Percentiles rank a stretch among this genome's conserved stretches.
Conservation (phyloP, 345 rosid species). For the Bruguiera gymnorhiza region DNA sequence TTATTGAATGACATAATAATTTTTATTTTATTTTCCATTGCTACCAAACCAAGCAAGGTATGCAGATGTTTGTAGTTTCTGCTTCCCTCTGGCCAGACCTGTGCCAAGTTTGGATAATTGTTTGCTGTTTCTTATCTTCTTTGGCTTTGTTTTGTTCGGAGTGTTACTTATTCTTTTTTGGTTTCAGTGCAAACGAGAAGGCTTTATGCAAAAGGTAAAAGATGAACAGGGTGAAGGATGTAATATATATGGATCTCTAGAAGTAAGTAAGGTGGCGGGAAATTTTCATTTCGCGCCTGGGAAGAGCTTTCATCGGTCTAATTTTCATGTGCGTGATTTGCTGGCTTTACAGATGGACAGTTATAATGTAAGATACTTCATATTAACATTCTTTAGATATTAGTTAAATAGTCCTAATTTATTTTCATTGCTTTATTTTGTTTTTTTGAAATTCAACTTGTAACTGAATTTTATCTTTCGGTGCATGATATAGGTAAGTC, state of each 20-base stretch:
- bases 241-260: conserved; percentile 83
- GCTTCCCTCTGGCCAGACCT: background rate
- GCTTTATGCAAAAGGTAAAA: conserved; percentile 77
- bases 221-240: conserved; percentile 99
- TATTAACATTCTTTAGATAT: background rate
- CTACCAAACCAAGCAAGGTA: too few species aligned
- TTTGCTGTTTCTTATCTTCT: background rate
- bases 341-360: conserved; percentile 67
- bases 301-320: conserved; percentile 85
- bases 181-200: conserved; percentile 93
- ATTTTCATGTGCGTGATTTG: conserved; percentile 64
- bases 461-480: background rate
- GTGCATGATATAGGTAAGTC: conserved; percentile 64
- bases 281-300: conserved; percentile 97
- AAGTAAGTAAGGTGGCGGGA: conserved; percentile 94
- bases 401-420: background rate
- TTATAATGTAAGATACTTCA: conserved; percentile 61
- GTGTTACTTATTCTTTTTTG: conserved; percentile 1
- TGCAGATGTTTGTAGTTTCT: background rate
- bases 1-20: too few species aligned
- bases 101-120: background rate
- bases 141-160: background rate
- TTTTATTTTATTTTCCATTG: too few species aligned
- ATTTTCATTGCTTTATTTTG: background rate
- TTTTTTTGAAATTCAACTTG: background rate